Conservation (phyloP, 345 rosid genomes). For the Lumnitzera littorea region DNA sequence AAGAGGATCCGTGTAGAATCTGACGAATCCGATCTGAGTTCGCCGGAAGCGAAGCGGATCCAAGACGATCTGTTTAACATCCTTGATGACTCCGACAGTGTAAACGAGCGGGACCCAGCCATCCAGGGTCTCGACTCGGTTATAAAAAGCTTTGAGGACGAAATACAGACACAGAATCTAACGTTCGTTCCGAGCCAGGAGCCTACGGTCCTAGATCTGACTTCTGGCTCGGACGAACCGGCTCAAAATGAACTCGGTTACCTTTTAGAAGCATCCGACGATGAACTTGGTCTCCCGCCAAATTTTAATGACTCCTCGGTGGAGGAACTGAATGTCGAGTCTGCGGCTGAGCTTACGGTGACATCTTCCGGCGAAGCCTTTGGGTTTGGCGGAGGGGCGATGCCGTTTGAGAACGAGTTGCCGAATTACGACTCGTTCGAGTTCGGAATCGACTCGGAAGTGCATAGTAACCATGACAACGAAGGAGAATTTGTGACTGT, state of each 20-base stretch:
- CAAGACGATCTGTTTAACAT: conserved; percentile 50
- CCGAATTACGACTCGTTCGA: conserved; percentile 39
- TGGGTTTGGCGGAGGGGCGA: conserved; percentile 18
- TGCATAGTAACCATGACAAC: conserved; percentile 2
- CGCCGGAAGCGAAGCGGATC: conserved; percentile 47
- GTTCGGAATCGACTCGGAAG: conserved; percentile 27
- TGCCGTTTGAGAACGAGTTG: conserved; percentile 36
- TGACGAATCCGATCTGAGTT: conserved; percentile 16
- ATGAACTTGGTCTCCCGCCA: conserved; percentile 79
- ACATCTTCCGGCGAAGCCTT: conserved; percentile 21
- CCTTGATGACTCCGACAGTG: conserved; percentile 43
- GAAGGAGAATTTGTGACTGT: conserved; percentile 36
- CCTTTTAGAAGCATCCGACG: conserved; percentile 73
- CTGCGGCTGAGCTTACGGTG: conserved; percentile 17
- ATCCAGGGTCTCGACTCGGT: conserved; percentile 62
- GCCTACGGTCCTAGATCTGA: conserved; percentile 8
- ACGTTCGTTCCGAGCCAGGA: conserved; percentile 1
- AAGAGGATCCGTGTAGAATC: conserved; percentile 24
- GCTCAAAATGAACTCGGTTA: conserved; percentile 56
- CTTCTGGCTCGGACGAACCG: conserved; percentile 12
- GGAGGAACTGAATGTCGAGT: conserved; percentile 20
- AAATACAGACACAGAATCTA: conserved; percentile 16
- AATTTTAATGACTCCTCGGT: conserved; percentile 15
- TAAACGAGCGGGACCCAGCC: conserved; percentile 19
- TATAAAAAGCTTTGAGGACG: conserved; percentile 67